Conservation (phyloP, 208 protist species). For the Wallacemonas rigidus region DNA sequence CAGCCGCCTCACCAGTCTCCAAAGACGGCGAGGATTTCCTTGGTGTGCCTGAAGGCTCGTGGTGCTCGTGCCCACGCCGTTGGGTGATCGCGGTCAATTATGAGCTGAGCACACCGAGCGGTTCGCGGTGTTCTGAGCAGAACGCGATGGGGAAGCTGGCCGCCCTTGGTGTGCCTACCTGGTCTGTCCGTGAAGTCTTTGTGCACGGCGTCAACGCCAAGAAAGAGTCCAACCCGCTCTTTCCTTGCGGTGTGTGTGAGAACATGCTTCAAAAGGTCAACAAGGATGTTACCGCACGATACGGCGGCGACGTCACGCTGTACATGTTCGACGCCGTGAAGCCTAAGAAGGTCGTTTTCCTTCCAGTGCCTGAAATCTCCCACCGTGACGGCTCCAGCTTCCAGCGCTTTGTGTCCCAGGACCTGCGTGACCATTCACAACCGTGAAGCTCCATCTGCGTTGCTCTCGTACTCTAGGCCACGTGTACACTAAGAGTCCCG, state of each 20-base stretch:
- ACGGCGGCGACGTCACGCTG: conserved; percentile 76
- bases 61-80: conserved; percentile 72
- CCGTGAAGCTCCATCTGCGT: neutral
- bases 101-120: conserved; percentile 89
- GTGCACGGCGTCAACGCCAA: conserved; percentile 71
- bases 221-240: conserved; percentile 85
- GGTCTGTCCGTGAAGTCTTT: conserved; percentile 82
- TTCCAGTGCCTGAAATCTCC: conserved; percentile 85
- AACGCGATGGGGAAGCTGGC: conserved; percentile 88
- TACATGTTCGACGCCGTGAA: conserved; percentile 89
- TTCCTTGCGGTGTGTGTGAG: conserved; percentile 91
- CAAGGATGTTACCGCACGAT: conserved; percentile 64
- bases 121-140: conserved; percentile 90
- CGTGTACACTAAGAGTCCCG: too few relatives aligned
- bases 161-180: conserved; percentile 72
- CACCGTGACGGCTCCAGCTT: conserved; percentile 71
- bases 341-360: conserved; percentile 76
- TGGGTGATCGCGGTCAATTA: conserved; percentile 88
- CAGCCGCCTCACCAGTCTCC: conserved; percentile 13
- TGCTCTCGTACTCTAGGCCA: neutral
- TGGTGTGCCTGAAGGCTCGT: conserved; percentile 52
- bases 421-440: conserved; percentile 40
- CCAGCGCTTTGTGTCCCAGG: conserved; percentile 72
- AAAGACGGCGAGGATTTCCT: conserved; percentile 20
- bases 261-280: conserved; percentile 89